These are phyloP conservation scores for Rhipidocladum racemiflorum DNA, from an alignment of 176 grass and related monocot species.

Conservation along the genomic window DNA sequence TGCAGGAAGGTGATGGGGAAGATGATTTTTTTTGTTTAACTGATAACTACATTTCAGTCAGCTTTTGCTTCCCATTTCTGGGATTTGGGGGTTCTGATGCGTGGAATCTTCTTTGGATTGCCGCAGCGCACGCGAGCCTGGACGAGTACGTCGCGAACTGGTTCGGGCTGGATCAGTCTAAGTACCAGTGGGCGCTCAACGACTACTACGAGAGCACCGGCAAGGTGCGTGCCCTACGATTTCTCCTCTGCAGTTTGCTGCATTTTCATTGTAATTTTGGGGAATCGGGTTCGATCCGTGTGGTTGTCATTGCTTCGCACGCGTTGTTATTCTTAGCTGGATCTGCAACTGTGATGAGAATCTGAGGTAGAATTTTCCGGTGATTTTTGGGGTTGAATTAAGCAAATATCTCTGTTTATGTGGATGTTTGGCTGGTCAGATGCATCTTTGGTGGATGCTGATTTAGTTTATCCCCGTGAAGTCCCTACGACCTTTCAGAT, in stretches of 20 bases:
- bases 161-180: conserved; percentile 92
- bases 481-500: conserved; percentile 2
- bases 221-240: conserved; percentile 52
- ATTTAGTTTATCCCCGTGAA: conserved; percentile 3
- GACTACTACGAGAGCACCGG: conserved; percentile 88
- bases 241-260: conserved; percentile 2
- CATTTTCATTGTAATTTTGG: conserved; percentile 6
- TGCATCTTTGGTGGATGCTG: background rate
- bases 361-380: background rate
- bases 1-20: conserved; percentile 67
- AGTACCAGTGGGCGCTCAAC: conserved; percentile 94
- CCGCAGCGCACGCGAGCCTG: conserved; percentile 60
- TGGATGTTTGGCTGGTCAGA: conserved; percentile 23
- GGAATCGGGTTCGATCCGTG: conserved; percentile 23
- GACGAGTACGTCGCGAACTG: conserved; percentile 86
- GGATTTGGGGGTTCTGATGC: conserved; percentile 18
- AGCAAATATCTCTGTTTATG: background rate
- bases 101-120: background rate
- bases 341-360: background rate
- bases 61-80: background rate
- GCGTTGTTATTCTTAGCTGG: background rate
- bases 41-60: background rate
- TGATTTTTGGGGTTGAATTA: background rate
- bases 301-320: background rate
- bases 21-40: background rate